Conservation (phyloP, 1,139 yeast species). For the Saccharomyces hybrid region DNA sequence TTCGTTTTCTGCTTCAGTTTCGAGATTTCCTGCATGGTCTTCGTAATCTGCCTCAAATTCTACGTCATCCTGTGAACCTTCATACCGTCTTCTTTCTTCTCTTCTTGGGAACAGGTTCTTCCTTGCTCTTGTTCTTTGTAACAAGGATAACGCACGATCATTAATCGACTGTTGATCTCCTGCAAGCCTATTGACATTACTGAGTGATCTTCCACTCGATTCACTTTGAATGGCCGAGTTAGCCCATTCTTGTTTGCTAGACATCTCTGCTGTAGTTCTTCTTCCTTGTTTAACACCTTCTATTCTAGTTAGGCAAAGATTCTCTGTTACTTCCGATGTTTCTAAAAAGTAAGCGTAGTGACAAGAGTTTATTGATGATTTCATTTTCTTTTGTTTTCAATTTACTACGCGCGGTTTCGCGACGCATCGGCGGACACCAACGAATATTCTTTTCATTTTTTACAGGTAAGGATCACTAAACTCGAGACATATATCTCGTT, state of each 20-base stretch:
- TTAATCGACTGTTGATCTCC: conserved; percentile 24
- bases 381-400: background rate
- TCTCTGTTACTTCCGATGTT: background rate
- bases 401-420: background rate
- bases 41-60: background rate
- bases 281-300: background rate
- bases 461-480: background rate
- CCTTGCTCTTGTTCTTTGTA: conserved; percentile 29
- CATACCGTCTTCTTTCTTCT: conserved; percentile 20
- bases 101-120: conserved; percentile 19
- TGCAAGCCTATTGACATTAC: conserved; percentile 13
- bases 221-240: background rate
- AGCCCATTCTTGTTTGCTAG: background rate
- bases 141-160: conserved; percentile 25
- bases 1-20: background rate
- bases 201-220: background rate
- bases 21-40: background rate
- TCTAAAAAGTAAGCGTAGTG: background rate
- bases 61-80: conserved; percentile 3
- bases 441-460: background rate
- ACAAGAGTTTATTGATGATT: background rate
- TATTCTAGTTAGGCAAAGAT: background rate
- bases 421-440: background rate
- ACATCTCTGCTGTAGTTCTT: background rate
- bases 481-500: background rate